A percentile compares a stretch with the other conserved stretches of the same genome.
These are phyloP conservation scores for Neotropicomus parvogracilis DNA, from an alignment of 1,284 basidiomycete genomes.

Conservation along the genomic window DNA sequence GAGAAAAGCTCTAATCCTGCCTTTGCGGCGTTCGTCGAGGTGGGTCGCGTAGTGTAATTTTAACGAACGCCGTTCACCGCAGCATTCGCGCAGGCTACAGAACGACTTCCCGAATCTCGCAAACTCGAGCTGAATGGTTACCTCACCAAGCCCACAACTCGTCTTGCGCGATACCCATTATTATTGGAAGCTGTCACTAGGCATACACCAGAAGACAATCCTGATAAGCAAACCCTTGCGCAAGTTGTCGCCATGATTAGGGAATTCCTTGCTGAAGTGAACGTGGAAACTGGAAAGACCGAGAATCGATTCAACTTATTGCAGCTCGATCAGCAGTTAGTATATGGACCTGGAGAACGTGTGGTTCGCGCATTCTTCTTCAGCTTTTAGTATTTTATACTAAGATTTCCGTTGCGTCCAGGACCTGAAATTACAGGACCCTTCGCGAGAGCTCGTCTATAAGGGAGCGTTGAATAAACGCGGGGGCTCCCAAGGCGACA, in stretches of 20 bases:
- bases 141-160: slow-evolving; percentile 96
- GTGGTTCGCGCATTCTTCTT: slow-evolving; percentile 46
- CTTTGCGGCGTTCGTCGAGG: slow-evolving; percentile 97
- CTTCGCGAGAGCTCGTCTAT: slow-evolving; percentile 82
- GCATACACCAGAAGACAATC: slow-evolving; percentile 87
- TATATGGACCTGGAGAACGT: slow-evolving; percentile 71
- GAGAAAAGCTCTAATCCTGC: slow-evolving; percentile 91
- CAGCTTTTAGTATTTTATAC: not conserved
- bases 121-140: slow-evolving; percentile 98
- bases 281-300: slow-evolving; percentile 62
- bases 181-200: slow-evolving; percentile 91
- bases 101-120: slow-evolving; percentile 90
- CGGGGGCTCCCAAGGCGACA: slow-evolving; percentile 73
- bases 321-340: slow-evolving; percentile 77
- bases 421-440: slow-evolving; percentile 74
- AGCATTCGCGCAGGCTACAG: slow-evolving; percentile 61
- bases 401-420: slow-evolving; percentile 31
- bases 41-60: slow-evolving; percentile 34
- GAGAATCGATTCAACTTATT: slow-evolving; percentile 67
- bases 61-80: slow-evolving; percentile 9
- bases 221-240: slow-evolving; percentile 79
- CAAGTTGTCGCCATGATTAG: slow-evolving; percentile 80
- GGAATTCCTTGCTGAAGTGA: slow-evolving; percentile 86
- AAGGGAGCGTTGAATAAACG: slow-evolving; percentile 93
- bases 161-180: slow-evolving; percentile 93